These are phyloP conservation scores for Xylariales sp. DNA, from an alignment of 2,329 filamentous ascomycete genomes.

Conservation along the genomic window DNA sequence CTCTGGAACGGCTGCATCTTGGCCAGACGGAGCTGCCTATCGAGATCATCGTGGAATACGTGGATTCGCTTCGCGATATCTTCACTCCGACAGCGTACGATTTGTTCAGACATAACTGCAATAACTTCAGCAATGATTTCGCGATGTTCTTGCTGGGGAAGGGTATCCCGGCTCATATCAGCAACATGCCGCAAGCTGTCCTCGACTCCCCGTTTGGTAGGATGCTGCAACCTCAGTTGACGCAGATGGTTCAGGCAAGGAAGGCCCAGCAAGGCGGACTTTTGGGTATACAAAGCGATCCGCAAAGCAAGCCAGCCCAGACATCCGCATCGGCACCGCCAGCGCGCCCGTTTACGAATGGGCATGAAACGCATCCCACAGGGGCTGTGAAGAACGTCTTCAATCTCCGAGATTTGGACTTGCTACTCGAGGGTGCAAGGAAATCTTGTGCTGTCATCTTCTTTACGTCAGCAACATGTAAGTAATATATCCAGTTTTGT, in stretches of 20 bases:
- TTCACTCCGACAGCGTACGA: constrained; percentile 83
- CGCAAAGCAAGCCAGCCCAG: constrained; percentile 21
- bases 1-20: constrained; percentile 70
- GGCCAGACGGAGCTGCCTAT: constrained; percentile 74
- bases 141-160: constrained; percentile 83
- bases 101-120: constrained; percentile 88
- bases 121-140: constrained; percentile 94
- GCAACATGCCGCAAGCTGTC: constrained; percentile 78
- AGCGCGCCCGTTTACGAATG: constrained; percentile 3
- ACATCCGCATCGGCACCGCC: neutral
- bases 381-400: constrained; percentile 54
- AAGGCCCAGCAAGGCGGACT: constrained; percentile 46
- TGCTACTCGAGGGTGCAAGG: constrained; percentile 53
- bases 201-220: constrained; percentile 82
- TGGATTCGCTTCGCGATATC: constrained; percentile 75
- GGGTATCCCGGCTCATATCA: constrained; percentile 83
- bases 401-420: constrained; percentile 55
- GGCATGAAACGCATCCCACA: constrained; percentile 28
- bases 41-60: constrained; percentile 80
- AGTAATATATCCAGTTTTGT: neutral
- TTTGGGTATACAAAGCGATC: constrained; percentile 42
- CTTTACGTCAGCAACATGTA: constrained; percentile 74
- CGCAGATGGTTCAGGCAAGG: constrained; percentile 45
- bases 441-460: constrained; percentile 76
- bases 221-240: constrained; percentile 73